Base-by-base conservation (phyloP, 2,329 filamentous ascomycete genomes). In the Fusarium pseudocircinatum region DNA sequence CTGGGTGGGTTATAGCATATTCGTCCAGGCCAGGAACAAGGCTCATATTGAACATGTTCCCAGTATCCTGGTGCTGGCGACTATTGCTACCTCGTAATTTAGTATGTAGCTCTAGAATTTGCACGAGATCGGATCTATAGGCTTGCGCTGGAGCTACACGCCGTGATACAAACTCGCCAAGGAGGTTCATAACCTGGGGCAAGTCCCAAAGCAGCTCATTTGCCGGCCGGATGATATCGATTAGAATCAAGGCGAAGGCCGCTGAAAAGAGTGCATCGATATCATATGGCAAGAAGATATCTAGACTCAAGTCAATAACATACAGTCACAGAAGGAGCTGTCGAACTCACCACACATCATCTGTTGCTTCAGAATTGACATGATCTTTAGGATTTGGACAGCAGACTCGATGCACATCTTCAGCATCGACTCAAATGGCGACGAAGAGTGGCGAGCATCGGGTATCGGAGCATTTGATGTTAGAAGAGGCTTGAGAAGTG, bases 321-420 rank as follows among this genome's bases (percentile, higher is more conserved):
- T n/a, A 18, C 11, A 18, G 26, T 10, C 18, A 40, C 14, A 54
- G 4, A 22, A 22, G 16, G 34, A 28, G 20, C 34, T n/a, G 20
- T 6, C 16, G 5, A 13, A 13, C 37, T 14, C 24, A 72, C 72
- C 71, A 34, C 73, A 75, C 58, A 73, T 75, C 69, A 73, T 75
- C 32, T 75, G 73, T 3, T 59, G 63, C 32, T 66, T 75, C 24
- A 75, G 42, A 24, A 59, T 54, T 11, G 64, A 70, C 60, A 75
- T 75, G 2, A 73, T 75, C 30, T 73, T 75, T 6, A 75, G 58
- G 6, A 75, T 71, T 11, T 58, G 58, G 11, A 75, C 60, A 1
- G 73, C 60, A 20, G 73, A 75, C 20, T 75, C 66, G 11, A 75
- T 72, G 5, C 73, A 73, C 72, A 75, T 75, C 37, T 62, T 75